Evolutionary conservation across 768 basidiomycete species (phyloP).

Genomic region (Pilatotrama ljubarskyi): DNA sequence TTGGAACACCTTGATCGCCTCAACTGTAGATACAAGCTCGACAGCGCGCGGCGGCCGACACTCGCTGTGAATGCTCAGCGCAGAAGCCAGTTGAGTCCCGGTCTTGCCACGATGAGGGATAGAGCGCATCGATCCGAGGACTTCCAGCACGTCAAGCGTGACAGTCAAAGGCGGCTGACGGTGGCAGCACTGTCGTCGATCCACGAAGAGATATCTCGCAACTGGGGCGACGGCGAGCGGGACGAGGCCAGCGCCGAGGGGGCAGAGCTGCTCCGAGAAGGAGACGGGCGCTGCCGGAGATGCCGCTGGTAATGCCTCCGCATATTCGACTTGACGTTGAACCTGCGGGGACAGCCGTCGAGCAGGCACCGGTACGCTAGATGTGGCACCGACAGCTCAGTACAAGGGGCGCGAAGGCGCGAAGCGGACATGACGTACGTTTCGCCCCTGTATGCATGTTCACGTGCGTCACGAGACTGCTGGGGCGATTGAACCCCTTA

Average conservation of each 20-base stretch:
- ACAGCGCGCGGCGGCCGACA: not conserved
- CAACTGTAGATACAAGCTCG: no score
- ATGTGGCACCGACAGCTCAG: no score
- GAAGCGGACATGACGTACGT: constrained; percentile 44
- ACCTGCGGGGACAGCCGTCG: constrained; percentile 72
- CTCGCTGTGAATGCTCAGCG: not conserved
- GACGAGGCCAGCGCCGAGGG: constrained; percentile 1
- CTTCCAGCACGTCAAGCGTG: not conserved
- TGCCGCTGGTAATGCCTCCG: constrained; percentile 78
- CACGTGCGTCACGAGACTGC: constrained; percentile 63
- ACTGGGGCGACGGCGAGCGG: constrained; percentile 4
- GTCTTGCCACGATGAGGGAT: no score
- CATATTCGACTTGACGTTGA: constrained; percentile 88
- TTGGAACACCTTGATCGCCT: no score
- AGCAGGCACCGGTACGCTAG: constrained; percentile 74
- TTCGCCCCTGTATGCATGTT: constrained; percentile 71
- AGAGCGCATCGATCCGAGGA: not conserved
- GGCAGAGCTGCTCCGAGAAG: constrained; percentile 18
- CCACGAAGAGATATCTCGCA: not conserved
- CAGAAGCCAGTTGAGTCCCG: no score
- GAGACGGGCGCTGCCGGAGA: constrained; percentile 19
- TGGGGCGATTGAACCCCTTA: constrained; percentile 70
- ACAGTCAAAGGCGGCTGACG: not conserved
- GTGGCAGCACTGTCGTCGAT: not conserved
- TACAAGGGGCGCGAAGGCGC: constrained; percentile 1